Evolutionary conservation across 192 early-diverging fungal genomes (phyloP), one percentile per base, ranked within the genome.

Genomic region (Coemansia sp.): DNA sequence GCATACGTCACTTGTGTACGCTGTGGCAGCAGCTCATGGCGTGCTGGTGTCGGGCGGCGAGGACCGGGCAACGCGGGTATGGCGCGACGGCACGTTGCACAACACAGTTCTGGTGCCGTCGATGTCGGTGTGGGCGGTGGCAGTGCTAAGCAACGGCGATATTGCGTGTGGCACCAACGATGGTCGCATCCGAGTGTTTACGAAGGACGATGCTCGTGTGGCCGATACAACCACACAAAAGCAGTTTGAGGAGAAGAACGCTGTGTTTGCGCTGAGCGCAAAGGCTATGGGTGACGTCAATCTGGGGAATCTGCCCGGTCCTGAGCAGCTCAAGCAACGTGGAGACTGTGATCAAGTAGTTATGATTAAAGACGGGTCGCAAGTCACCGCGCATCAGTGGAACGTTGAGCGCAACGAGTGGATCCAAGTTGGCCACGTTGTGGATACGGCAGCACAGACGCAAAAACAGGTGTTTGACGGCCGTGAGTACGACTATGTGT

Each of bases 401-500:
- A 86, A 76, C 46, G 67, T 62, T 21, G 66, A 72, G 9, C 65
- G 70, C 10, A 72, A 73, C 9, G 57, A 68, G 23, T 99, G 98
- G 98, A 40, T 66, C 26, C 95, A 96, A 63, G 83, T 98, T 31
- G 98, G 98, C 9, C 87, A 93, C 26, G 94, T 99, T 0, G 94
- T 97, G 0, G 95, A 98, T 76, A 88, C 92, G 3, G 87, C 88
- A 37, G 92, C 90, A 3, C 79, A 80, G 8, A 67, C 82, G 7
- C 71, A 87, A 21, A 98, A 95, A 70, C 88, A 93, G 66, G 63
- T 89, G 24, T 92, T 87, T 68, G 82, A 86, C 4, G 95, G 96
- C 26, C 82, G 84, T 46, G 95, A 98, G 63, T 99, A 99, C 71
- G 97, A 99, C 77, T 95, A 92, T 71, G 91, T 99, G 26, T 99